These are phyloP conservation scores for Parietaria judaica DNA, from an alignment of 306 rosid genomes.

Conservation along the genomic window DNA sequence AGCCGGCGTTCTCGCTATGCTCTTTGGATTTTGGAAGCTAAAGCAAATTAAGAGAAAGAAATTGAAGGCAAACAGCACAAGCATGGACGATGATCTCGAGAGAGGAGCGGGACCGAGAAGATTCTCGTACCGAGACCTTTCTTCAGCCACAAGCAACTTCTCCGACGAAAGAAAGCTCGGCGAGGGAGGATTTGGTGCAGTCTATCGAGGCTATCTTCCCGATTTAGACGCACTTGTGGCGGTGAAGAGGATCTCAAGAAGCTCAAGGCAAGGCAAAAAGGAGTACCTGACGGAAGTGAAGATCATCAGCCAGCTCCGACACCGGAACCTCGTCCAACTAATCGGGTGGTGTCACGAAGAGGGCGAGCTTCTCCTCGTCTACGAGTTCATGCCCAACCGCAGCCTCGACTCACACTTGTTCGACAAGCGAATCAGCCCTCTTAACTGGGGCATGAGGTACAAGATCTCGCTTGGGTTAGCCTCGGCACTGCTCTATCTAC, in stretches of 20 bases:
- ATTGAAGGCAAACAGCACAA: no score
- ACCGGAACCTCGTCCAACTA: conserved; percentile 30
- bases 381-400: conserved; percentile 34
- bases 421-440: background rate
- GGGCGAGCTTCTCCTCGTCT: conserved; percentile 22
- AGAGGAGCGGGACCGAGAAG: conserved; percentile 29
- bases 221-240: conserved; percentile 19
- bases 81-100: conserved; percentile 17
- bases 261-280: conserved; percentile 27
- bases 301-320: conserved; percentile 30
- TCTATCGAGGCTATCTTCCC: conserved; percentile 28
- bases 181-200: conserved; percentile 40
- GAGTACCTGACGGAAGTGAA: conserved; percentile 35
- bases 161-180: conserved; percentile 31
- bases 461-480: conserved; percentile 15
- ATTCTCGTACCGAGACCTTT: conserved; percentile 22
- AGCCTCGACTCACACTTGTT: conserved; percentile 29
- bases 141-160: conserved; percentile 29
- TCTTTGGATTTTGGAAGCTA: background rate
- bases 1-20: background rate
- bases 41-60: background rate
- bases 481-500: conserved; percentile 13
- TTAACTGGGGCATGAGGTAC: conserved; percentile 8
- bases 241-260: conserved; percentile 28
- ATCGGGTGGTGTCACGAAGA: conserved; percentile 39